These are phyloP conservation scores for Pichia cephalocereana DNA, from an alignment of 805 yeast species.

Conservation along the genomic window DNA sequence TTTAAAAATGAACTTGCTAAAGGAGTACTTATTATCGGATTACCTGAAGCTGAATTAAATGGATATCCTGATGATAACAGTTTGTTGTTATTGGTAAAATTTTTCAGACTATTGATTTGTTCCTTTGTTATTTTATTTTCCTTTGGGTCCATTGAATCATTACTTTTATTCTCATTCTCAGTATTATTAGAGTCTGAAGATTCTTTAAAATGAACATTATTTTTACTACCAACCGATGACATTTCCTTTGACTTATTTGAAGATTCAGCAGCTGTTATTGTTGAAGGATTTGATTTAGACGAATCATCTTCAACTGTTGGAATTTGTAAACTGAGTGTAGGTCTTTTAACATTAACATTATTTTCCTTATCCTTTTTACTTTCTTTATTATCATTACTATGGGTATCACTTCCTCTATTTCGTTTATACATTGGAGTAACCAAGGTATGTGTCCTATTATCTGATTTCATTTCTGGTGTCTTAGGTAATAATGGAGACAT, in stretches of 20 bases:
- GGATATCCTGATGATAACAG: not conserved
- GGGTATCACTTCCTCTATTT: not conserved
- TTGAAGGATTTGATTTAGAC: constrained; percentile 28
- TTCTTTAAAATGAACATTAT: not conserved
- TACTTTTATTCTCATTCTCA: not conserved
- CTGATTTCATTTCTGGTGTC: not conserved
- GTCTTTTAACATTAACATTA: constrained; percentile 28
- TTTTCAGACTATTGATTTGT: not conserved
- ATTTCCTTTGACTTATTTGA: constrained; percentile 1
- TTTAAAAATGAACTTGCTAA: constrained; percentile 3
- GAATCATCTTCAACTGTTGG: constrained; percentile 30
- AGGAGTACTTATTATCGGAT: not conserved
- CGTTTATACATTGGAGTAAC: not conserved
- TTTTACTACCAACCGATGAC: not conserved
- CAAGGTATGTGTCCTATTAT: not conserved
- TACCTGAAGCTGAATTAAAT: not conserved
- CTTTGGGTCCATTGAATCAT: not conserved
- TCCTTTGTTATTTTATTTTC: not conserved
- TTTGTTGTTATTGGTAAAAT: not conserved
- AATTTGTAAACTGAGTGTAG: constrained; percentile 56
- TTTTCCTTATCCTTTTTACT: not conserved
- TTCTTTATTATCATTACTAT: not conserved
- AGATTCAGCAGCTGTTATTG: constrained; percentile 8
- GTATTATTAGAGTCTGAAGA: not conserved
- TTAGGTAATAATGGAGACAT: not conserved